Conservation (phyloP, 2,329 filamentous ascomycete species). For the Colletotrichum orchidophilum region DNA sequence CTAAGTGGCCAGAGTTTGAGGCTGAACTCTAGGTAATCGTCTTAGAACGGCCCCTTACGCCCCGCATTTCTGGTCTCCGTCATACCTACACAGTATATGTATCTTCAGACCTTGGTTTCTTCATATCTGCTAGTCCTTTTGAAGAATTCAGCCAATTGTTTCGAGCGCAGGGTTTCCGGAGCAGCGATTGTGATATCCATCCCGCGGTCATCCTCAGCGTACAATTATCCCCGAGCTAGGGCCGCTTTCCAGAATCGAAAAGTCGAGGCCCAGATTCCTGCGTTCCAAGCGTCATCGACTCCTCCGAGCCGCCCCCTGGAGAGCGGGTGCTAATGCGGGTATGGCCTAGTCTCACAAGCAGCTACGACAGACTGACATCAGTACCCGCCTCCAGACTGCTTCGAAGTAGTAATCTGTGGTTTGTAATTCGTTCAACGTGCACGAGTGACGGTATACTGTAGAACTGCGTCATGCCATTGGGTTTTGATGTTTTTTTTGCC, state of each 20-base stretch:
- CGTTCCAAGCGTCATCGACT: slow-evolving; percentile 18
- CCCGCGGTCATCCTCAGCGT: neutral
- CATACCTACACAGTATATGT: too few relatives aligned
- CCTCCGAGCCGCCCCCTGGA: neutral
- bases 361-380: neutral
- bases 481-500: neutral
- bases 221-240: neutral
- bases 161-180: neutral
- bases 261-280: neutral
- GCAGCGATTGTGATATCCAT: neutral
- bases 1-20: too few relatives aligned
- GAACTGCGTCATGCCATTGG: neutral
- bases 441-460: neutral
- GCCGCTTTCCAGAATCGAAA: neutral
- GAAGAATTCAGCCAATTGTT: neutral
- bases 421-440: neutral
- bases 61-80: neutral
- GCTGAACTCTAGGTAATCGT: too few relatives aligned
- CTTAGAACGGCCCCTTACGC: neutral
- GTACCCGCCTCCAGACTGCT: neutral
- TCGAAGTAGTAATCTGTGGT: neutral
- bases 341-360: neutral
- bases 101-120: neutral
- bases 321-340: neutral
- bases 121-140: neutral